A percentile compares a stretch with the other conserved stretches of the same genome.
These are phyloP conservation scores for Buddleja alternifolia DNA, from an alignment of 257 asterid species.

Conservation along the genomic window DNA sequence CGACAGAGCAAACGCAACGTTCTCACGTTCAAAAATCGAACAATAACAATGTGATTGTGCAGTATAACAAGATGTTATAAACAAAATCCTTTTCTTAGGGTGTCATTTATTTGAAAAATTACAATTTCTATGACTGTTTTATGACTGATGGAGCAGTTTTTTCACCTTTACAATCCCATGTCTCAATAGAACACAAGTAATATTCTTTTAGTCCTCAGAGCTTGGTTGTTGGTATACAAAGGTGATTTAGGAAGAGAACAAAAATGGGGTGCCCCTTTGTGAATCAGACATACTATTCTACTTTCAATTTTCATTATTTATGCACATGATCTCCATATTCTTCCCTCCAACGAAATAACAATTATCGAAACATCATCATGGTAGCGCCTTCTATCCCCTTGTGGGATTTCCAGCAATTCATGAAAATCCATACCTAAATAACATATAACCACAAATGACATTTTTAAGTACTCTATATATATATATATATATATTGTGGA, in stretches of 20 bases:
- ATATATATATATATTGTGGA: too few relatives aligned
- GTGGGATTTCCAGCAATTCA: slow-evolving; percentile 90
- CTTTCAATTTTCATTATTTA: slow-evolving; percentile 38
- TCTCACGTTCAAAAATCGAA: neutral
- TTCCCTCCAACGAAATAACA: slow-evolving; percentile 94
- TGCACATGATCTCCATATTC: slow-evolving; percentile 96
- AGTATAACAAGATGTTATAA: neutral
- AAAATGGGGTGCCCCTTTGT: slow-evolving; percentile 45
- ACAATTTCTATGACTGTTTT: slow-evolving; percentile 40
- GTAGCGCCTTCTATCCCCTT: slow-evolving; percentile 93
- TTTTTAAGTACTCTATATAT: neutral
- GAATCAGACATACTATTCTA: slow-evolving; percentile 28
- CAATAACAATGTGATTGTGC: neutral
- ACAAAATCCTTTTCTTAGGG: slow-evolving; percentile 32
- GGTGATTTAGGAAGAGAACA: slow-evolving; percentile 44
- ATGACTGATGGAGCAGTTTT: slow-evolving; percentile 27
- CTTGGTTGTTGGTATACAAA: slow-evolving; percentile 39
- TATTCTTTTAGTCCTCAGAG: slow-evolving; percentile 42
- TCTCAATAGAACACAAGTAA: slow-evolving; percentile 40
- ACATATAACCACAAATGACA: neutral
- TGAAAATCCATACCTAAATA: slow-evolving; percentile 89
- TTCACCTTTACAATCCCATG: slow-evolving; percentile 40
- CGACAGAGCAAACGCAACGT: neutral
- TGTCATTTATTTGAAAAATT: slow-evolving; percentile 47
- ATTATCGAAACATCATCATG: slow-evolving; percentile 96